Evolutionary conservation across 305 asterid genomes (phyloP).

Genomic region (Coffea humblotiana): DNA sequence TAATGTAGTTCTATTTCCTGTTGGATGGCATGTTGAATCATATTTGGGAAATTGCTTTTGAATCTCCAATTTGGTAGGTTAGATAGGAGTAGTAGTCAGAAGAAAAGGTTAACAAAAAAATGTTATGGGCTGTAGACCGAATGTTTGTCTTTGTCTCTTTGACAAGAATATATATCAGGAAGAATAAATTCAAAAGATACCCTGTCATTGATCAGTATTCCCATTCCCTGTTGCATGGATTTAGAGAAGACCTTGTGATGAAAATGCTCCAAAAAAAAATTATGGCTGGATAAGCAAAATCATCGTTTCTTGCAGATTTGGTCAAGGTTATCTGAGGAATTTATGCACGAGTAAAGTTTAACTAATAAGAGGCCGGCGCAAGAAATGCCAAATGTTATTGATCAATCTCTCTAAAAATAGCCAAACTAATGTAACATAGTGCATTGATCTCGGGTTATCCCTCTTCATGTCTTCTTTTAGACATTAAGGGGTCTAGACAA

Average conservation of each 20-base stretch:
- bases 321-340: neutral
- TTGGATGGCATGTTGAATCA: neutral
- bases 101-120: no score
- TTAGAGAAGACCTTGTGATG: neutral
- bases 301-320: neutral
- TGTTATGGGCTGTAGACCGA: neutral
- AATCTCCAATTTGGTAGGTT: neutral
- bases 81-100: no score
- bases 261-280: neutral
- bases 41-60: neutral
- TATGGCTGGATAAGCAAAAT: neutral
- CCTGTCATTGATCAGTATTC: neutral
- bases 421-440: conserved; percentile 20
- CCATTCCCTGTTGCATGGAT: neutral
- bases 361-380: neutral
- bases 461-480: neutral
- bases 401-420: neutral
- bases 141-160: neutral
- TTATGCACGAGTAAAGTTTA: neutral
- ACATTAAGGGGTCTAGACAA: neutral
- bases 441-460: neutral
- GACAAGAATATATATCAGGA: no score
- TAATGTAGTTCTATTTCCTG: neutral
- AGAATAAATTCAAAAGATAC: neutral
- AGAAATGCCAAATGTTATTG: neutral